Evolutionary conservation across 495 filamentous ascomycete species (phyloP), one percentile per base, ranked within the genome.

Genomic region (Lentithecium fluviatile): DNA sequence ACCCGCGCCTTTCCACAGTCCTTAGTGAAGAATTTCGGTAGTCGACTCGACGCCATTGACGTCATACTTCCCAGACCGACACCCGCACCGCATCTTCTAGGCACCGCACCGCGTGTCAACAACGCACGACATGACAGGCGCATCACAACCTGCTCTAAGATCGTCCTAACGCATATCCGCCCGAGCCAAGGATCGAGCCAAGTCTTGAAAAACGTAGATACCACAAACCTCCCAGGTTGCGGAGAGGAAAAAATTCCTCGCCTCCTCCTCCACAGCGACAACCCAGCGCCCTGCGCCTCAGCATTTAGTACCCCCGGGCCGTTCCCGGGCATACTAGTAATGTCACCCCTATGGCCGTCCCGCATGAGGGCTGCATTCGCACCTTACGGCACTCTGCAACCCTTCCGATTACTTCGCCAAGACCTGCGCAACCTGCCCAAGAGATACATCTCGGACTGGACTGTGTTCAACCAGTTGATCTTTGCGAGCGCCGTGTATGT

Each of bases 401-500:
- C 85, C 7, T 86, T 86, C 64, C 79, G 86, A 19, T 74, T 89
- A 4, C 74, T 89, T 8, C 78, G 75, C 60, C 80, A 84, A 53
- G 86, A 89, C 71, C 62, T 84, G 17, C 45, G 71, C 2, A 84
- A 84, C 45, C 65, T 87, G 15, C 76, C 78, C 12, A 64, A 67
- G 8, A 75, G 83, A 62, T 89, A 83, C 72, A 52, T 79, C 1
- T 87, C 83, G 1, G 87, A 89, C 70, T 89, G 86, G 85, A 79
- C 71, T 1, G 64, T 78, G 13, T 89, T 89, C 74, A 89, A 89
- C 65, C 86, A 89, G 64, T 73, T 88, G 52, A 74, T 89, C 11
- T 76, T 90, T 60, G 87, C 87, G 11, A 85, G 82, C 45, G 85
- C 87, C 1, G 83, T 90, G 17, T 88, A 86, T 72, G 80, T 90